Evolutionary conservation across 2,329 filamentous ascomycete species (phyloP), one percentile per base, ranked within the genome.

Genomic region (Pezicula radicicola): DNA sequence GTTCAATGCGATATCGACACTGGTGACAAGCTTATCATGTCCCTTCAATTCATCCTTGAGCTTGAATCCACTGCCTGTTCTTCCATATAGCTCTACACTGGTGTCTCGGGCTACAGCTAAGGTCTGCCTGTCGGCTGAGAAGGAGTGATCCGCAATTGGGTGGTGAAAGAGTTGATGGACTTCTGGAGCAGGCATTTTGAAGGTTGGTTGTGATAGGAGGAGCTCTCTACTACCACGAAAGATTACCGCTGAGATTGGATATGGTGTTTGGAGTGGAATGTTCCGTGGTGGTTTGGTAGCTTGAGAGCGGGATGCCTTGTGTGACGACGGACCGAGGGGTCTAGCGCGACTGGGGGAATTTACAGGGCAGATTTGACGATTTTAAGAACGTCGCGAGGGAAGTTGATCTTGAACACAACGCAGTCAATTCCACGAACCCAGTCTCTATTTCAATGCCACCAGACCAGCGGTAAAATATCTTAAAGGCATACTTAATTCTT

Each of bases 151-250:
- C 61, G 91, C 90, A 68, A 99, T 97, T 56, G 93, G 91, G 63
- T 88, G 85, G 76, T 97, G 91, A 77, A 99, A 99, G 60, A 99
- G 87, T 68, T 97, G 92, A 75, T 97, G 91, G 53, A 96, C 89
- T 79, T 97, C 90, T 59, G 92, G 90, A 54, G 87, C 71, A 50
- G 89, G 79, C 93, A 97, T 97, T 54, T 49, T 79, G 70, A 57
- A 49, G 49, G 16, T 48, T 46, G 49, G 35, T 52, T 52, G 75
- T 78, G 86, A 89, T 91, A 94, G 90, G 91, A 95, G 90, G 77
- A 89, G 83, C 91, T 96, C 94, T 97, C 94, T 87, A 97, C 94
- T 97, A 94, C 81, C 89, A 83, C 77, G 43, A 47, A 56, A 16
- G 33, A n/a, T 25, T 46, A 18, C 28, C n/a, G 45, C 8, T 36